These are phyloP conservation scores for Chalciporus sphaerocephalus DNA, from an alignment of 768 basidiomycete genomes.

Conservation along the genomic window DNA sequence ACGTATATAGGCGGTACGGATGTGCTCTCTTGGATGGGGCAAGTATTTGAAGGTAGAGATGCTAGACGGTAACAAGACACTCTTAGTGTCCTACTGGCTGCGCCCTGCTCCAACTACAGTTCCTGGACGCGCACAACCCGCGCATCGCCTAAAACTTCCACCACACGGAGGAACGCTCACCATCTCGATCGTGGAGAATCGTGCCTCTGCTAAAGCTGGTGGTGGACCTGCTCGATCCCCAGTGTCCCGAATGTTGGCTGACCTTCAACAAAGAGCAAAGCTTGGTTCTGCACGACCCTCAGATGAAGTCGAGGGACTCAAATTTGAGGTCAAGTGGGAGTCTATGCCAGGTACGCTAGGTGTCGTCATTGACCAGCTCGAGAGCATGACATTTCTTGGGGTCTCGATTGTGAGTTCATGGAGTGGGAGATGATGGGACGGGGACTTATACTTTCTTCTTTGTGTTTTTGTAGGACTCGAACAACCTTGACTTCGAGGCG, in stretches of 20 bases:
- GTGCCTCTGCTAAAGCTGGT: conserved; percentile 35
- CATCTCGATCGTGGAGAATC: conserved; percentile 62
- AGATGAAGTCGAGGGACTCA: conserved; percentile 69
- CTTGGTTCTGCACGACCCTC: conserved; percentile 53
- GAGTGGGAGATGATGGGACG: background rate
- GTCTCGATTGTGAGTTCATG: conserved; percentile 53
- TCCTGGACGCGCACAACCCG: conserved; percentile 29
- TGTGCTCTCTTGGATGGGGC: conserved; percentile 84
- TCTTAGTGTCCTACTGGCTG: conserved; percentile 88
- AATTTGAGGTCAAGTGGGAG: conserved; percentile 75
- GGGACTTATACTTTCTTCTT: background rate
- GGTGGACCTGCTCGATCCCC: conserved; percentile 51
- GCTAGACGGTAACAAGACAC: conserved; percentile 58
- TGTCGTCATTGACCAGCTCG: conserved; percentile 48
- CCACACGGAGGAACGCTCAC: conserved; percentile 67
- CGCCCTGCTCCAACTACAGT: conserved; percentile 36
- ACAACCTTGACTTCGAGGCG: conserved; percentile 69
- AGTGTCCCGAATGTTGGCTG: conserved; percentile 50
- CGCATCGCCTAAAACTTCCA: conserved; percentile 43
- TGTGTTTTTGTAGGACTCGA: conserved; percentile 45
- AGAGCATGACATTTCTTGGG: conserved; percentile 38
- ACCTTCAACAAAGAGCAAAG: conserved; percentile 62
- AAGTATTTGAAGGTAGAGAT: conserved; percentile 71
- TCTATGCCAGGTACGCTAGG: conserved; percentile 65
- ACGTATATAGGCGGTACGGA: conserved; percentile 52